phyloP scores from a whole-genome alignment of 768 basidiomycete species.

The Guyanaporus albipodus region DNA sequence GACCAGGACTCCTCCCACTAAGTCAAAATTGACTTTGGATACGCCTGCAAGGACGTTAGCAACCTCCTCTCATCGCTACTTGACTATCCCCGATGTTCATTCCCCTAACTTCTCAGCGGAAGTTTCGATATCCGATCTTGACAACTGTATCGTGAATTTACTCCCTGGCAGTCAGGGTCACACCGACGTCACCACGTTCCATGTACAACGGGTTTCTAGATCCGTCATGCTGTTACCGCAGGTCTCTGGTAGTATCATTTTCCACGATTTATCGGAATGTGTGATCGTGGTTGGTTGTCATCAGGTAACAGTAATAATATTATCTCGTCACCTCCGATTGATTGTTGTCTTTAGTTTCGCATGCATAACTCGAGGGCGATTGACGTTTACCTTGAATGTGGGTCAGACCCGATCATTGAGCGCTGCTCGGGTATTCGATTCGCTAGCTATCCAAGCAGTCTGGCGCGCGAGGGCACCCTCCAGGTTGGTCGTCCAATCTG shows the following conservation, averaged over 20 bases:
- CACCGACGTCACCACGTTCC: slow-evolving; percentile 14
- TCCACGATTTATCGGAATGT: slow-evolving; percentile 61
- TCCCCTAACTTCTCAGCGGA: slow-evolving; percentile 40
- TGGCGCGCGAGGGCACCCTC: background rate
- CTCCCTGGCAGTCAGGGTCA: slow-evolving; percentile 26
- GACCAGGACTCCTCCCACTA: background rate
- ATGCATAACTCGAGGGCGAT: slow-evolving; percentile 73
- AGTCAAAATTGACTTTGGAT: slow-evolving; percentile 2
- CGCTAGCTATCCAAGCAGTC: slow-evolving; percentile 49
- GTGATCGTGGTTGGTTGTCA: slow-evolving; percentile 72
- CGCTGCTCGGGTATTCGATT: slow-evolving; percentile 63
- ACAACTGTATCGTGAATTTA: slow-evolving; percentile 69
- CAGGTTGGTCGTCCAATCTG: slow-evolving; percentile 14
- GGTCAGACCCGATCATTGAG: slow-evolving; percentile 80
- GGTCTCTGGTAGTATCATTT: slow-evolving; percentile 66
- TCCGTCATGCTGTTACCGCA: slow-evolving; percentile 63
- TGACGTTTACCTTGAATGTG: slow-evolving; percentile 61
- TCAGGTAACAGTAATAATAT: slow-evolving; percentile 52
- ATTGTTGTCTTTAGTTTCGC: slow-evolving; percentile 56
- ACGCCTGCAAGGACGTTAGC: slow-evolving; percentile 41
- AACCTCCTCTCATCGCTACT: slow-evolving; percentile 41
- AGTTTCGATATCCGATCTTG: slow-evolving; percentile 63
- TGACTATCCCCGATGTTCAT: slow-evolving; percentile 35
- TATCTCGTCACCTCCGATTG: background rate
- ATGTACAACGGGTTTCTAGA: slow-evolving; percentile 51